Evolutionary conservation across 805 yeast genomes (phyloP).

Genomic region (Candida verbasci): DNA sequence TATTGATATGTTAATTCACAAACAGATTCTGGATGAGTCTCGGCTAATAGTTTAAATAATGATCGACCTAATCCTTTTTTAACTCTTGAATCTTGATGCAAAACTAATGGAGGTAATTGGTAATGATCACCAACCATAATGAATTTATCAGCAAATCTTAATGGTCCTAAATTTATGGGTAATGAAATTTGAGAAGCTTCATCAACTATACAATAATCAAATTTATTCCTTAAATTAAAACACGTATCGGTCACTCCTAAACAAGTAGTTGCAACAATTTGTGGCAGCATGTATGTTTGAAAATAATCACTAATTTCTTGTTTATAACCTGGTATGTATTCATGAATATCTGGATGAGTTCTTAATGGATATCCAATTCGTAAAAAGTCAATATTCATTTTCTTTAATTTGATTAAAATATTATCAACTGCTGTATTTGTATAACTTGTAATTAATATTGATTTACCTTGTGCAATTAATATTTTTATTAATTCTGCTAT

Average conservation of each 20-base stretch:
- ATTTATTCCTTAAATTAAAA: conserved; percentile 49
- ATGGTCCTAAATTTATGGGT: conserved; percentile 88
- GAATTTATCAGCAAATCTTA: conserved; percentile 71
- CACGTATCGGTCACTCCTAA: conserved; percentile 66
- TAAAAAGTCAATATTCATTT: conserved; percentile 39
- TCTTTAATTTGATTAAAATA: conserved; percentile 66
- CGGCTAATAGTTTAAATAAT: conserved; percentile 70
- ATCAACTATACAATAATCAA: conserved; percentile 92
- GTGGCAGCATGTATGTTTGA: conserved; percentile 52
- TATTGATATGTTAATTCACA: conserved; percentile 78
- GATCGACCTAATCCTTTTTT: conserved; percentile 65
- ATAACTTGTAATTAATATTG: conserved; percentile 76
- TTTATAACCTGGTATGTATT: conserved; percentile 43
- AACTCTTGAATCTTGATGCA: conserved; percentile 56
- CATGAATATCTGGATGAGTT: conserved; percentile 59
- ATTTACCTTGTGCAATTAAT: conserved; percentile 55
- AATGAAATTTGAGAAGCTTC: conserved; percentile 95
- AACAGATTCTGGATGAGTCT: conserved; percentile 68
- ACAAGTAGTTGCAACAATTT: conserved; percentile 86
- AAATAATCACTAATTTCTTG: conserved; percentile 32
- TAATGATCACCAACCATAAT: conserved; percentile 94
- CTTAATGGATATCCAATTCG: conserved; percentile 61
- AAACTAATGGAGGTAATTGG: conserved; percentile 87
- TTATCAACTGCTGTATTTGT: conserved; percentile 98
- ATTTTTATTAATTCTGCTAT: conserved; percentile 69